Percentiles rank a stretch among this genome's conserved stretches.
Conservation (phyloP, 2,329 filamentous ascomycete species). For the Exutisphaerella laricina region DNA sequence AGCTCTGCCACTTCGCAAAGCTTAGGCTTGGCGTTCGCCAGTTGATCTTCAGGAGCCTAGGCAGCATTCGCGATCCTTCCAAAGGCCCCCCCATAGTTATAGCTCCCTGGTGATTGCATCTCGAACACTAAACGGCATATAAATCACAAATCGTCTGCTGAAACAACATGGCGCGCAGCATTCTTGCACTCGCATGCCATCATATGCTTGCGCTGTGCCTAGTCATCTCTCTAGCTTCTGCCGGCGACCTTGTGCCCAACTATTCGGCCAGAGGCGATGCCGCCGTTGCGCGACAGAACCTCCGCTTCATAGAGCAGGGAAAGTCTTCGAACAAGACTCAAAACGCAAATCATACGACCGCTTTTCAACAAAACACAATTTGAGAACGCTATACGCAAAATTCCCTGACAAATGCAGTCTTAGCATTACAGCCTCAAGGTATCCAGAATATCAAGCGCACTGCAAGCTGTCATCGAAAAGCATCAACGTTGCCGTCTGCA, state of each 20-base stretch:
- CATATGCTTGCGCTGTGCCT: neutral
- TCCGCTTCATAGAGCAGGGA: neutral
- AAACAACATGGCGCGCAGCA: too few species aligned
- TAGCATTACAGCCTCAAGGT: slow-evolving; percentile 1
- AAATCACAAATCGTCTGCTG: too few species aligned
- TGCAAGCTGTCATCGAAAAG: neutral
- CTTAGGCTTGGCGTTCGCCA: neutral
- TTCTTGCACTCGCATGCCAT: too few species aligned
- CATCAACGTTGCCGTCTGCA: neutral
- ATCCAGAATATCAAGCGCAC: neutral
- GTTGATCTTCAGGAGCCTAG: neutral
- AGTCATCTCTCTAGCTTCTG: neutral
- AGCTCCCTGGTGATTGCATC: too few species aligned
- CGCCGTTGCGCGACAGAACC: neutral
- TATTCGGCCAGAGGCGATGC: neutral
- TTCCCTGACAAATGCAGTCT: neutral
- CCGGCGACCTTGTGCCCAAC: neutral
- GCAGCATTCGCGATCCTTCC: neutral
- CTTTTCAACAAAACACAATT: slow-evolving; percentile 1
- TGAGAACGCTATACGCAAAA: neutral
- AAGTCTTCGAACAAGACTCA: neutral
- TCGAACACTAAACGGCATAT: too few species aligned
- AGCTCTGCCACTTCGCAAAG: neutral
- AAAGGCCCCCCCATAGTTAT: neutral
- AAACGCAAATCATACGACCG: neutral